Evolutionary conservation across 2,329 filamentous ascomycete genomes (phyloP), one percentile per base, ranked within the genome.

Genomic region (Penicillium sp.): DNA sequence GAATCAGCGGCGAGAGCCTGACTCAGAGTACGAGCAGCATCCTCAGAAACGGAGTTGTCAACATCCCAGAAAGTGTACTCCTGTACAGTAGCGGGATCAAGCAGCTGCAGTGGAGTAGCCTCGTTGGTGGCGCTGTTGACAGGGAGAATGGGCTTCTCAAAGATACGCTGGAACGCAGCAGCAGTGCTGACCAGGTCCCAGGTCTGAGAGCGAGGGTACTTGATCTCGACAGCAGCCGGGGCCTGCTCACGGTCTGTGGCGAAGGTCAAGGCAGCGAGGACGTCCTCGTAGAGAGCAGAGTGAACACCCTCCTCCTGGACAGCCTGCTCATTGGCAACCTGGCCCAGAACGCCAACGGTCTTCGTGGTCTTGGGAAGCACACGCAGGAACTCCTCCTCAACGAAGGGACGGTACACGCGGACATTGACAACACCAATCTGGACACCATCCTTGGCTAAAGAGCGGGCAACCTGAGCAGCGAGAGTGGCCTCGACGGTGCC

Each of bases 61-160:
- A 87, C 67, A 58, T 96, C 87, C 89, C 90, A 97, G 78, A 98
- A 96, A 10, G 84, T 85, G 73, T 93, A 97, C 69, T 97, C 87
- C 67, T 87, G 79, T 16, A 84, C 81, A 16, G 69, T 66, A n/a
- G 73, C 65, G 18, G 67, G 58, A 52, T 81, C 77, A n/a, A 78
- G 62, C 16, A 79, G 68, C 55, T 81, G 74, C 44, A 83, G 68
- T 65, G 67, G 60, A 46, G 71, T 70, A 20, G 69, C 39, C 43
- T 60, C 64, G 40, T 43, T 71, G 52, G 49, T 53, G 9, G 50
- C 50, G 34, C 56, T 58, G 24, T 57, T 48, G 22, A 57, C 46
- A 26, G 63, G 58, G 13, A 69, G 56, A 37, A 73, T 59, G 1
- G 70, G 67, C 59, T 72, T 71, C 23, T 70, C 66, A 18, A 66